phyloP scores from a whole-genome alignment of 2,329 filamentous ascomycete genomes.

The Chaetomiaceae sp. region DNA sequence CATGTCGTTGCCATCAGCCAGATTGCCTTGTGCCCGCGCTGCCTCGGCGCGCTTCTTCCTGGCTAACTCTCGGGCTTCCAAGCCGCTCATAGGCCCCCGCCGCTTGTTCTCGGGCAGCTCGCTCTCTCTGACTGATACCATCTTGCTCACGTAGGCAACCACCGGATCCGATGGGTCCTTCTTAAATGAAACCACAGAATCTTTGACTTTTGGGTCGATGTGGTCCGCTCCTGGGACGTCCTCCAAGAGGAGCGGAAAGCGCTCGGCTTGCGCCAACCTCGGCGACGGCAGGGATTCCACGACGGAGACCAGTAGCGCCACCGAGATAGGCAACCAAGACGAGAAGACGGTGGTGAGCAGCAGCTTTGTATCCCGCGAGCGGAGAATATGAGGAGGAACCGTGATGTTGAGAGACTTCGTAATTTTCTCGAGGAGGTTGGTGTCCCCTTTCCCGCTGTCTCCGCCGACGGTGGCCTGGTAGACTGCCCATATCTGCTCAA shows the following conservation, averaged over 20 bases:
- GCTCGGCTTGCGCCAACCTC: constrained; percentile 66
- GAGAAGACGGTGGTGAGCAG: constrained; percentile 83
- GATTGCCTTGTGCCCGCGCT: constrained; percentile 65
- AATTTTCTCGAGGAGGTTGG: constrained; percentile 81
- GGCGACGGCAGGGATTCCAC: constrained; percentile 90
- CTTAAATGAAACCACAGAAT: constrained; percentile 80
- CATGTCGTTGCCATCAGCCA: constrained; percentile 39
- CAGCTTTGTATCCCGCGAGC: constrained; percentile 75
- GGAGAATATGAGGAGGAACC: constrained; percentile 75
- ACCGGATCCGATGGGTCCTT: constrained; percentile 65
- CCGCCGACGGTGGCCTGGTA: constrained; percentile 86
- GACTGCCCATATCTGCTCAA: constrained; percentile 93
- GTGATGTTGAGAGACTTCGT: constrained; percentile 83
- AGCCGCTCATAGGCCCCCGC: constrained; percentile 69
- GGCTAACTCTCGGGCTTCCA: constrained; percentile 83
- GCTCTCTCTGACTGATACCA: constrained; percentile 91
- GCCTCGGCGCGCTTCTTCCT: constrained; percentile 86
- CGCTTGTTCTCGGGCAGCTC: constrained; percentile 85
- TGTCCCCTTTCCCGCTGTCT: constrained; percentile 76
- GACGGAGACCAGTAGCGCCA: constrained; percentile 85
- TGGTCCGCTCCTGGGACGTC: constrained; percentile 69
- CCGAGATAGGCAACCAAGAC: constrained; percentile 87
- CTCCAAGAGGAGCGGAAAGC: constrained; percentile 73
- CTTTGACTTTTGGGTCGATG: constrained; percentile 62
- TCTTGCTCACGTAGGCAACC: constrained; percentile 95